These are phyloP conservation scores for Alternaria metachromatica DNA, from an alignment of 2,329 filamentous ascomycete species.

Conservation along the genomic window DNA sequence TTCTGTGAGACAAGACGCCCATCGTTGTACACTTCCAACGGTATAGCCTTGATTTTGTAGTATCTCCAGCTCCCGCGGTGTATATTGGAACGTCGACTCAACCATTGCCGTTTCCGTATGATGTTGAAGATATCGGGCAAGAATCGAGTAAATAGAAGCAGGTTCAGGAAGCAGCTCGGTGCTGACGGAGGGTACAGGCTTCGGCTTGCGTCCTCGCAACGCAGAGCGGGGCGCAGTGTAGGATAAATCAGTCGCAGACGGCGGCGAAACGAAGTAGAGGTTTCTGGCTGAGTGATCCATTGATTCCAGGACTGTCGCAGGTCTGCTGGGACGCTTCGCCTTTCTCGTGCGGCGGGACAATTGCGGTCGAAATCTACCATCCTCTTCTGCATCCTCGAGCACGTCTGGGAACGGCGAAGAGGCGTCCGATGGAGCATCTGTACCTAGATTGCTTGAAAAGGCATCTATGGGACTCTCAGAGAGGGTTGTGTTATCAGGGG, in stretches of 20 bases:
- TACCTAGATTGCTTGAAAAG: not conserved
- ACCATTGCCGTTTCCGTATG: constrained; percentile 7
- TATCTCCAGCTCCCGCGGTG: constrained; percentile 22
- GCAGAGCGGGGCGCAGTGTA: constrained; percentile 6
- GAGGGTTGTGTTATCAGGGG: not conserved
- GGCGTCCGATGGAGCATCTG: not conserved
- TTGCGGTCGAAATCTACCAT: constrained; percentile 15
- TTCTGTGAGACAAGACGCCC: constrained; percentile 32
- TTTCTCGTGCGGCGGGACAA: constrained; percentile 23
- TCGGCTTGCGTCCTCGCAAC: not conserved
- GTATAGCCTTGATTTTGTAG: constrained; percentile 28
- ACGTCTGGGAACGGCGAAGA: not conserved
- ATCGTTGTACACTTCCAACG: constrained; percentile 24
- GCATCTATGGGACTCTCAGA: not conserved
- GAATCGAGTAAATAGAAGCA: constrained; percentile 32
- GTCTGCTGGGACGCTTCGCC: constrained; percentile 26
- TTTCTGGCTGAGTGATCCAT: constrained; percentile 22
- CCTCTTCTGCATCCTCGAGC: not conserved
- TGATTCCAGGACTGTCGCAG: constrained; percentile 27
- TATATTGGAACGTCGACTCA: constrained; percentile 21
- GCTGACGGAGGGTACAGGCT: not conserved
- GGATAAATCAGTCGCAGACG: constrained; percentile 20
- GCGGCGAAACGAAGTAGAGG: constrained; percentile 24
- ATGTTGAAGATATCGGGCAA: constrained; percentile 34
- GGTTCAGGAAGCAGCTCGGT: constrained; percentile 10